These are phyloP conservation scores for Mycena crocata DNA, from an alignment of 768 basidiomycete genomes.

Conservation along the genomic window DNA sequence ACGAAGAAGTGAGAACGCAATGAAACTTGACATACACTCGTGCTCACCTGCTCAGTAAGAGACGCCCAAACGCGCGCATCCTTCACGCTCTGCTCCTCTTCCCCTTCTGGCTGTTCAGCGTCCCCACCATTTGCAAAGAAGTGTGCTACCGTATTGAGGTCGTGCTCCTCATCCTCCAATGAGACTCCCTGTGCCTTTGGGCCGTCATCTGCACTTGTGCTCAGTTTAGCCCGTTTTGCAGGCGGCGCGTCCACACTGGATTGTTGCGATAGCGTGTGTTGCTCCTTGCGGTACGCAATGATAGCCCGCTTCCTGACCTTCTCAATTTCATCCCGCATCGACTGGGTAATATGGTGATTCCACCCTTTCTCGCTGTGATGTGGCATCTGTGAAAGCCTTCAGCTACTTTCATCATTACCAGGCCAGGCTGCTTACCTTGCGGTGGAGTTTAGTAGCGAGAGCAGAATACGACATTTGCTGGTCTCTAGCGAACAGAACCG, in stretches of 20 bases:
- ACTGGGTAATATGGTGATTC: constrained; percentile 50
- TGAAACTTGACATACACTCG: background rate
- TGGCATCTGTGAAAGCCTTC: constrained; percentile 60
- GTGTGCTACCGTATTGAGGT: constrained; percentile 62
- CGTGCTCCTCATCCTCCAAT: constrained; percentile 45
- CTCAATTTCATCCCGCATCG: constrained; percentile 55
- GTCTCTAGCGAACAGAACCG: constrained; percentile 60
- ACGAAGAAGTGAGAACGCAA: background rate
- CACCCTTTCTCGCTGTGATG: constrained; percentile 68
- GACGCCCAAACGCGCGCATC: constrained; percentile 62
- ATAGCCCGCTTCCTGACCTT: constrained; percentile 59
- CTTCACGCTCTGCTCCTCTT: constrained; percentile 49
- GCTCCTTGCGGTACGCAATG: constrained; percentile 62
- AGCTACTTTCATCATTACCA: background rate
- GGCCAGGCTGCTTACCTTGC: constrained; percentile 54
- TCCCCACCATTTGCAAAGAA: constrained; percentile 67
- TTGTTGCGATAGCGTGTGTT: constrained; percentile 31
- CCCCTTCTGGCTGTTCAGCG: constrained; percentile 55
- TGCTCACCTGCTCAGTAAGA: constrained; percentile 59
- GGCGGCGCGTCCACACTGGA: constrained; percentile 26
- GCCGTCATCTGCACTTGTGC: background rate
- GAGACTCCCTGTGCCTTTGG: background rate
- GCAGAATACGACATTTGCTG: constrained; percentile 52
- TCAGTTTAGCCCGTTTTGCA: constrained; percentile 26
- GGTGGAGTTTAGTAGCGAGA: constrained; percentile 52